A percentile compares a stretch with the other conserved stretches of the same genome.
Evolutionary conservation across 768 basidiomycete species (phyloP).

Genomic region (Suillus brevipes): DNA sequence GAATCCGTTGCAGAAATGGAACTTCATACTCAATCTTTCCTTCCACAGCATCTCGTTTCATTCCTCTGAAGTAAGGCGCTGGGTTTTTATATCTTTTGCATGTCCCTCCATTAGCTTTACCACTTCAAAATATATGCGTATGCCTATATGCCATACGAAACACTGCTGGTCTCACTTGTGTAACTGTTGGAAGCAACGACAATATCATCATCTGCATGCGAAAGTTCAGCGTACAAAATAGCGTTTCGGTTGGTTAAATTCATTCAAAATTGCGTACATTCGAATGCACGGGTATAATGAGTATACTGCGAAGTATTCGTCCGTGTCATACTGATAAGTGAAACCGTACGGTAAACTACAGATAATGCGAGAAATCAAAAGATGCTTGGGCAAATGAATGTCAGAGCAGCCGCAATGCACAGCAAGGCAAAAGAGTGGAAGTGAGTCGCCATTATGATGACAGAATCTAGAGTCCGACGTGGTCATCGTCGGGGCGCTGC

Average conservation of each 20-base stretch:
- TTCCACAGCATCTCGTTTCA: conserved; percentile 73
- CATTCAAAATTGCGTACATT: conserved; percentile 41
- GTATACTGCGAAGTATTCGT: conserved; percentile 60
- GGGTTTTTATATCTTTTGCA: conserved; percentile 22
- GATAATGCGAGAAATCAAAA: conserved; percentile 46
- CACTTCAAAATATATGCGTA: conserved; percentile 32
- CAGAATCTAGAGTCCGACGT: conserved; percentile 6
- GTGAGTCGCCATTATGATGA: conserved; percentile 8
- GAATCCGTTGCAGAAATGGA: neutral
- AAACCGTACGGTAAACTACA: conserved; percentile 59
- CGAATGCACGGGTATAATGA: conserved; percentile 56
- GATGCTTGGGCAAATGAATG: conserved; percentile 31
- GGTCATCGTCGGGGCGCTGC: conserved; percentile 47
- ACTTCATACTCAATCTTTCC: neutral
- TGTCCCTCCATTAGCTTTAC: conserved; percentile 26
- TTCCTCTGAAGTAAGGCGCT: conserved; percentile 89
- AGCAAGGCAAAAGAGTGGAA: conserved; percentile 25
- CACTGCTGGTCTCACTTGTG: neutral
- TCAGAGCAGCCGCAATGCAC: conserved; percentile 25
- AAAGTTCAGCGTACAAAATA: conserved; percentile 5
- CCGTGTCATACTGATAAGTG: conserved; percentile 56
- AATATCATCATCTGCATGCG: neutral
- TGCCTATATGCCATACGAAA: conserved; percentile 37
- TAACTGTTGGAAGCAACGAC: neutral
- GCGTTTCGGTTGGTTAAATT: conserved; percentile 17